A percentile compares a stretch with the other conserved stretches of the same genome.
Evolutionary conservation across 139 green algal species (phyloP).

Genomic region (Edaphochlamys debaryana): DNA sequence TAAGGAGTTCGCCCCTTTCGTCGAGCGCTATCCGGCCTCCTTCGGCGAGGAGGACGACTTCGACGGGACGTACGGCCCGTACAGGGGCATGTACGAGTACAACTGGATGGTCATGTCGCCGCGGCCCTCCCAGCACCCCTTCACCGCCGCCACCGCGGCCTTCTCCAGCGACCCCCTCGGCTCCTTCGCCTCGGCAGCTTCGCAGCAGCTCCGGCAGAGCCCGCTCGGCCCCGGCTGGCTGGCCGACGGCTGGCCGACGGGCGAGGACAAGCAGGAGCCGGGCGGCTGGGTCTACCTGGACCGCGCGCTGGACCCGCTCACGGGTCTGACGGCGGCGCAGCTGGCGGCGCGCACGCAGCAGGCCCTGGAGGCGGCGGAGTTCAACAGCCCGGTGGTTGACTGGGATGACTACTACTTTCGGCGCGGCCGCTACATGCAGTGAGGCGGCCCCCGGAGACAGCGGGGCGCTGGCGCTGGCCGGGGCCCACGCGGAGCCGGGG

Average conservation of each 20-base stretch:
- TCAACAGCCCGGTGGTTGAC: not conserved
- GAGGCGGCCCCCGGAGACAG: too few relatives aligned
- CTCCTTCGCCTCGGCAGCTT: too few relatives aligned
- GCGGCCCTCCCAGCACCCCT: not conserved
- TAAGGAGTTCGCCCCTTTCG: slow-evolving; percentile 14
- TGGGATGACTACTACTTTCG: slow-evolving; percentile 23
- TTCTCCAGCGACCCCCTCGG: not conserved
- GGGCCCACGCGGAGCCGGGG: too few relatives aligned
- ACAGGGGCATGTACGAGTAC: not conserved
- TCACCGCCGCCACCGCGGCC: not conserved
- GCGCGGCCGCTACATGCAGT: not conserved
- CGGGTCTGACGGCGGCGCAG: slow-evolving; percentile 25
- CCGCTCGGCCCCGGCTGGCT: not conserved
- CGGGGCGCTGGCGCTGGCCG: too few relatives aligned
- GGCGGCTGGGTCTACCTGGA: slow-evolving; percentile 38
- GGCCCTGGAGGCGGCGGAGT: not conserved
- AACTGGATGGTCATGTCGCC: not conserved
- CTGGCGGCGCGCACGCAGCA: not conserved
- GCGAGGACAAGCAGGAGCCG: not conserved
- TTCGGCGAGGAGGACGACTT: not conserved
- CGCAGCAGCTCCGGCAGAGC: not conserved
- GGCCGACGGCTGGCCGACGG: not conserved
- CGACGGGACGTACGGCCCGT: not conserved
- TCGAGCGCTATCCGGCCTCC: too few relatives aligned
- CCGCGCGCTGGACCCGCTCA: slow-evolving; percentile 8